Evolutionary conservation across 495 filamentous ascomycete species (phyloP).

Genomic region (Hyaloscypha finlandica): DNA sequence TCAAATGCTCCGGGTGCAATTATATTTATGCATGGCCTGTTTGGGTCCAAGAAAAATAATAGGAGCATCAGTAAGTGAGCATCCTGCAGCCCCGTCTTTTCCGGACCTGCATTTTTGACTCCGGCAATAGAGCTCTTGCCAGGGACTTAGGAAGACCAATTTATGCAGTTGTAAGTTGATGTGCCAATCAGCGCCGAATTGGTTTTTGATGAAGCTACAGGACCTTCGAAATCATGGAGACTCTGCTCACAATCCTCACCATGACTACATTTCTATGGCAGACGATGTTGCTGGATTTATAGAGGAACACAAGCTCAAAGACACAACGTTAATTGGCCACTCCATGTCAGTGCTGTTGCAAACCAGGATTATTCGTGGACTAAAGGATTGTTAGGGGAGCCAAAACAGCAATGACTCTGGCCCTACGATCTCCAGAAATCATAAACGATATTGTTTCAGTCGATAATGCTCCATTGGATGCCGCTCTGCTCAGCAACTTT

Average conservation of each 20-base stretch:
- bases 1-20: constrained; percentile 62
- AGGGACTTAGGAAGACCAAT: constrained; percentile 78
- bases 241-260: constrained; percentile 71
- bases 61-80: constrained; percentile 94
- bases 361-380: not conserved
- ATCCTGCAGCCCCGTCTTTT: not conserved
- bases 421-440: constrained; percentile 64
- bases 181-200: constrained; percentile 16
- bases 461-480: constrained; percentile 91
- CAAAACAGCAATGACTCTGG: constrained; percentile 90
- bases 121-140: constrained; percentile 66
- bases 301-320: constrained; percentile 64
- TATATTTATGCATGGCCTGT: constrained; percentile 89
- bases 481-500: constrained; percentile 71
- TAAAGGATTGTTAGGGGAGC: constrained; percentile 66
- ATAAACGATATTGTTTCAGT: constrained; percentile 75
- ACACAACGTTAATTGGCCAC: constrained; percentile 83
- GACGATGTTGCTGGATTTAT: constrained; percentile 87
- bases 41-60: constrained; percentile 96
- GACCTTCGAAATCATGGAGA: constrained; percentile 96
- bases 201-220: constrained; percentile 41
- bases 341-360: constrained; percentile 69
- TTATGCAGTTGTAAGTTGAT: constrained; percentile 72
- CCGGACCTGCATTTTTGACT: constrained; percentile 24
- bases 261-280: constrained; percentile 86